These are phyloP conservation scores for Melastoma malabathricum DNA, from an alignment of 345 rosid species.

Conservation along the genomic window DNA sequence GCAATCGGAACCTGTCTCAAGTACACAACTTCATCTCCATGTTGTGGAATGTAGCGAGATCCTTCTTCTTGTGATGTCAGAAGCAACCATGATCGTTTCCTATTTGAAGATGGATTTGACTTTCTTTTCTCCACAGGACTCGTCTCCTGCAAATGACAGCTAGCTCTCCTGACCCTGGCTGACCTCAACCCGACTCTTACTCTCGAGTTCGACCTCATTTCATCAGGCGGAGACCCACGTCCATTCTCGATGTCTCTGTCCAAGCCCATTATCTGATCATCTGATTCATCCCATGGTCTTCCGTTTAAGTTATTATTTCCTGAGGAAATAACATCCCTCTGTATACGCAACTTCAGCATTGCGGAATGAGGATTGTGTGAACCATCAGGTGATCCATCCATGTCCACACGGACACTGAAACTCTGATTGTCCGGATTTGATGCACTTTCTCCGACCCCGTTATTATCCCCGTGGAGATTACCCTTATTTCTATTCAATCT, in stretches of 20 bases:
- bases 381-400: slow-evolving; percentile 21
- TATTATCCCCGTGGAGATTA: slow-evolving; percentile 16
- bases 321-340: slow-evolving; percentile 16
- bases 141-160: slow-evolving; percentile 40
- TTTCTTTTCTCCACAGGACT: slow-evolving; percentile 42
- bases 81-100: slow-evolving; percentile 73
- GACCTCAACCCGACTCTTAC: slow-evolving; percentile 60
- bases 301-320: slow-evolving; percentile 7
- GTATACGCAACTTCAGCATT: slow-evolving; percentile 17
- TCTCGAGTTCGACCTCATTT: slow-evolving; percentile 57
- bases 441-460: slow-evolving; percentile 26
- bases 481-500: slow-evolving; percentile 40
- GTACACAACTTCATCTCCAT: slow-evolving; percentile 76
- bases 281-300: slow-evolving; percentile 23
- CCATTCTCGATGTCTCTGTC: slow-evolving; percentile 10
- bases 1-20: slow-evolving; percentile 52
- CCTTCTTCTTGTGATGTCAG: slow-evolving; percentile 75
- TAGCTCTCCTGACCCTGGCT: slow-evolving; percentile 68
- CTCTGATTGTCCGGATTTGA: slow-evolving; percentile 26
- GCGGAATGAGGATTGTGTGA: slow-evolving; percentile 20
- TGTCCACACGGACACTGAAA: slow-evolving; percentile 17
- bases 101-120: slow-evolving; percentile 27
- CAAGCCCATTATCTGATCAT: slow-evolving; percentile 11
- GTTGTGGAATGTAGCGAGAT: slow-evolving; percentile 83
- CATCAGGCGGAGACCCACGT: slow-evolving; percentile 37